Evolutionary conservation across 768 basidiomycete species (phyloP), one percentile per base, ranked within the genome.

Genomic region (Paxillus involutus): DNA sequence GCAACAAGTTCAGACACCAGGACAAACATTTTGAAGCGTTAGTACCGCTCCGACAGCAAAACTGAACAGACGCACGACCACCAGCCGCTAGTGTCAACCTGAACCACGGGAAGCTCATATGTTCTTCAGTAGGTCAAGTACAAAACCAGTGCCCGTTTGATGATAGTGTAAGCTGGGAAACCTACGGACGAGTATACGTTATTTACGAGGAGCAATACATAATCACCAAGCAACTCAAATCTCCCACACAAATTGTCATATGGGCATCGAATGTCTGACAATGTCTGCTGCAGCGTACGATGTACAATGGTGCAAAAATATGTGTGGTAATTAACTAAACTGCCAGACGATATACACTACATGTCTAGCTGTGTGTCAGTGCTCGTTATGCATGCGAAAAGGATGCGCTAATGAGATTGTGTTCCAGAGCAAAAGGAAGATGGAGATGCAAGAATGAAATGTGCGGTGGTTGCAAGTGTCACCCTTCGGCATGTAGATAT

Each of bases 21-120:
- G 14, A 44, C 43, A 26, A 35, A 51, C 43, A 5, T 24, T 24
- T n/a, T n/a, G n/a, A 5, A 26, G 26, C 26, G 26, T 65, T 17
- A 65, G 55, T 37, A 11, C 33, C 39, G 16, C 36, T 44, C 33
- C 13, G 43, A 48, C 24, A 40, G 3, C 39, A 40, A 24, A 36
- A 24, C 24, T 33, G 36, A 48, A 52, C 21, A 45, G 47, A 81
- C 83, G 69, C 63, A 84, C 83, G 62, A 54, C 76, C 75, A 51
- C 75, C 53, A 5, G 82, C 74, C 47, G 72, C 60, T 5, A 75
- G 72, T 16, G 78, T 73, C 59, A 85, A 73, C 65, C 78, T 80
- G 59, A 75, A 65, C 83, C 83, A 85, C 30, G 84, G 84, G 69
- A 84, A 84, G 53, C 69, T 73, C 60, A 83, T 26, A 26, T 26